Percentiles rank a stretch among this genome's conserved stretches.
Evolutionary conservation across 129 eudicot genomes (phyloP).

Genomic region (Tanacetum coccineum): DNA sequence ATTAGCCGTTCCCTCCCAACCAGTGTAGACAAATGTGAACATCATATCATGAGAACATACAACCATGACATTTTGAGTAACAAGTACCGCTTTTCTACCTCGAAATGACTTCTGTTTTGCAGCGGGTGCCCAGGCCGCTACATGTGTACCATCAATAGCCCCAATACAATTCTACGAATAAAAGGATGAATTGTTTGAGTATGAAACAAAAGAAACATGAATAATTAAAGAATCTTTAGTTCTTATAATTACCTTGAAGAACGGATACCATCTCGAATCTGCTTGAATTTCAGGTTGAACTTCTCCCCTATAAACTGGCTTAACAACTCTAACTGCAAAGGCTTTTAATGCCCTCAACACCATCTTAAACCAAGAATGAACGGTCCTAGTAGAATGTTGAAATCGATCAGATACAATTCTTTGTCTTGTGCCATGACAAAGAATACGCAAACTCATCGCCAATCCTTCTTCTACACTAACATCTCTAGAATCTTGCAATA

Average conservation of each 20-base stretch:
- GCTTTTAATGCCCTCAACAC: background rate
- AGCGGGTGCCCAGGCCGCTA: no score
- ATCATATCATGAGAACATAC: conserved; percentile 2
- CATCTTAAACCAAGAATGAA: no score
- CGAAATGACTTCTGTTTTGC: background rate
- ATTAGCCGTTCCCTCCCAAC: background rate
- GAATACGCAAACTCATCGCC: no score
- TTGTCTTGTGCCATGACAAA: no score
- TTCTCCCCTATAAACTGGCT: conserved; percentile 4
- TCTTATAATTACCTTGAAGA: background rate
- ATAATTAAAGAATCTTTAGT: no score
- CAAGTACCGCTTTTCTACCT: background rate
- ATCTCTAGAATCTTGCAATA: conserved; percentile 1
- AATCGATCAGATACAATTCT: no score
- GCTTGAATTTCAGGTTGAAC: conserved; percentile 9
- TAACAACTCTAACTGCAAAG: conserved; percentile 7
- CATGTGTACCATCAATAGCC: no score
- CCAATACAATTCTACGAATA: background rate
- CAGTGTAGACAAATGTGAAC: conserved; percentile 3
- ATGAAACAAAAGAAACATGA: background rate
- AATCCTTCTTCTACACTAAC: background rate
- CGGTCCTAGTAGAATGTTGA: no score
- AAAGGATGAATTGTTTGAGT: background rate
- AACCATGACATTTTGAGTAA: background rate
- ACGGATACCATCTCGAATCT: conserved; percentile 7